Evolutionary conservation across 148 eudicot species (phyloP).

Genomic region (Hydrangea macrophylla): DNA sequence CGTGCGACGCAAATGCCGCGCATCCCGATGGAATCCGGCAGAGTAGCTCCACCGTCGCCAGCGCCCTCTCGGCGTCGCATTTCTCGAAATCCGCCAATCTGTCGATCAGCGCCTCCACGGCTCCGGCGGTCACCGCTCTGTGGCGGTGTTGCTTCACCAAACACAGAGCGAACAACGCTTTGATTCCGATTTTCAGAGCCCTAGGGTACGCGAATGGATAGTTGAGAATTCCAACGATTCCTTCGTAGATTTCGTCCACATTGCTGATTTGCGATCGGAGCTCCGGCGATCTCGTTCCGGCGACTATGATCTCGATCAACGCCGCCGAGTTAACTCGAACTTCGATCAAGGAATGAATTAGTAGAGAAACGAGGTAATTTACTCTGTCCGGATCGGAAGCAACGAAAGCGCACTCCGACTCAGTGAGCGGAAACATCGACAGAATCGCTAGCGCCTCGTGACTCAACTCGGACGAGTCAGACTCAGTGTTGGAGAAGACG

Average conservation of each 20-base stretch:
- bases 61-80: conserved; percentile 74
- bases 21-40: conserved; percentile 72
- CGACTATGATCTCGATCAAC: conserved; percentile 46
- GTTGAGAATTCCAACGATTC: conserved; percentile 44
- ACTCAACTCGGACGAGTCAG: conserved; percentile 37
- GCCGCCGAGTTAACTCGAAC: conserved; percentile 71
- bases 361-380: conserved; percentile 34
- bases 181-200: conserved; percentile 59
- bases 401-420: conserved; percentile 37
- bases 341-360: conserved; percentile 48
- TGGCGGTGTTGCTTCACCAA: conserved; percentile 63
- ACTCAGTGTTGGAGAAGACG: conserved; percentile 14
- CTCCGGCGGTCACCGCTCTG: conserved; percentile 72
- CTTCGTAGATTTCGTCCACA: conserved; percentile 49
- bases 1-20: conserved; percentile 59
- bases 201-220: conserved; percentile 44
- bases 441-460: conserved; percentile 55
- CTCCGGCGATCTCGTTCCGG: conserved; percentile 69
- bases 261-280: conserved; percentile 38
- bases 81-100: conserved; percentile 61
- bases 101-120: conserved; percentile 51
- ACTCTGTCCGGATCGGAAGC: conserved; percentile 39
- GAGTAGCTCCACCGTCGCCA: conserved; percentile 73
- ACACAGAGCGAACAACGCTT: conserved; percentile 72
- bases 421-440: conserved; percentile 40